Evolutionary conservation across 2,329 filamentous ascomycete genomes (phyloP).

Genomic region (Alternaria arborescens): DNA sequence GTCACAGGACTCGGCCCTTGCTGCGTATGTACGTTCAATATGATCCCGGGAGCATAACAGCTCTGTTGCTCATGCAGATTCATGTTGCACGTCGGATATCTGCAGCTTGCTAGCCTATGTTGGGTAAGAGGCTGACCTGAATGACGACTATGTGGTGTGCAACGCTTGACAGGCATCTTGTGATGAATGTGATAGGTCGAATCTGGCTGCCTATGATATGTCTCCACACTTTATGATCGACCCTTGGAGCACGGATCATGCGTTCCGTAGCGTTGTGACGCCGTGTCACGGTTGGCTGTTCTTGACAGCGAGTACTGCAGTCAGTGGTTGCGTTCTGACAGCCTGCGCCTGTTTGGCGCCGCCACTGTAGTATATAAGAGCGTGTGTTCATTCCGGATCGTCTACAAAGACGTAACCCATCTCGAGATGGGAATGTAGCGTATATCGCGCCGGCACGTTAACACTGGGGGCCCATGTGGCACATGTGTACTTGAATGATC

Average conservation of each 20-base stretch:
- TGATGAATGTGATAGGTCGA: conserved; percentile 8
- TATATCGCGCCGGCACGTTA: conserved; percentile 26
- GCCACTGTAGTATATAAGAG: conserved; percentile 5
- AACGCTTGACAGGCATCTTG: neutral
- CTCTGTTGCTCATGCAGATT: conserved; percentile 4
- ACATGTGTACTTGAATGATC: neutral
- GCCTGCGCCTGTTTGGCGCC: neutral
- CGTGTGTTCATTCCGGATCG: neutral
- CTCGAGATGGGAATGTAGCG: neutral
- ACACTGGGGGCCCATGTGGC: conserved; percentile 24
- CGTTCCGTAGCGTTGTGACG: neutral
- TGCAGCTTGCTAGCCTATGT: conserved; percentile 9
- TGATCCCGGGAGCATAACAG: conserved; percentile 3
- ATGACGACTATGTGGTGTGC: neutral
- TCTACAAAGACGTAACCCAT: conserved; percentile 4
- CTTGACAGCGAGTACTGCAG: conserved; percentile 10
- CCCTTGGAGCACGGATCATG: neutral
- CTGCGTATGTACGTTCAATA: conserved; percentile 1
- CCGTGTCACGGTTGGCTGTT: conserved; percentile 4
- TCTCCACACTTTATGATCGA: neutral
- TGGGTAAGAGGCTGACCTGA: neutral
- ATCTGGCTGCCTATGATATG: conserved; percentile 5
- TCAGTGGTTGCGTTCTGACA: conserved; percentile 18
- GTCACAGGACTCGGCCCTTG: conserved; percentile 12
- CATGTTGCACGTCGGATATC: conserved; percentile 19